Conservation (phyloP, 352 stramenopile genomes). For the Phytophthora tentaculata region DNA sequence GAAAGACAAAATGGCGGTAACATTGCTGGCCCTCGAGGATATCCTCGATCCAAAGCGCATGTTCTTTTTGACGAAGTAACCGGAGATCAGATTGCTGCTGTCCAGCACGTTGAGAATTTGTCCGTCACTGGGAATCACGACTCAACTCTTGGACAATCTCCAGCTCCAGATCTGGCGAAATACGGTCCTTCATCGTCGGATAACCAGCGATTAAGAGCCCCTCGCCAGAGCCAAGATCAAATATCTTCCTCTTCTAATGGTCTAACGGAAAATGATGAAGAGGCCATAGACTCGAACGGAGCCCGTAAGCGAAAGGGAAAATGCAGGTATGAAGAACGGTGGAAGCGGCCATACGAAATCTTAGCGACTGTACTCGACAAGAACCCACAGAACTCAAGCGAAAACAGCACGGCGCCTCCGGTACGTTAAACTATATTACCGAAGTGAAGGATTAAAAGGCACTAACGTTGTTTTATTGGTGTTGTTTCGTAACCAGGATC, state of each 20-base stretch:
- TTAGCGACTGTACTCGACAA: constrained; percentile 64
- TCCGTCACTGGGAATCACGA: background rate
- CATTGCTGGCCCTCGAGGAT: constrained; percentile 14
- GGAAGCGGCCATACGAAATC: constrained; percentile 85
- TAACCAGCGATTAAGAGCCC: constrained; percentile 3
- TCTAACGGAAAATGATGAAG: background rate
- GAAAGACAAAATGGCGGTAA: background rate
- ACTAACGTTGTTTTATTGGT: constrained; percentile 3
- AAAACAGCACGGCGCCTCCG: background rate
- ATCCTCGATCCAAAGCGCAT: constrained; percentile 37
- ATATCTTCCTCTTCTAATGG: background rate
- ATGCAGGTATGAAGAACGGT: constrained; percentile 59
- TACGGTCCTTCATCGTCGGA: constrained; percentile 54
- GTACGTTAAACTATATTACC: constrained; percentile 20
- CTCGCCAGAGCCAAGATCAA: background rate
- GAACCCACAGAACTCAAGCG: constrained; percentile 5
- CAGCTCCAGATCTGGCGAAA: constrained; percentile 49
- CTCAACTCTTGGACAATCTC: constrained; percentile 8
- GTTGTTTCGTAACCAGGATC: constrained; percentile 27
- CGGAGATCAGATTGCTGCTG: constrained; percentile 25
- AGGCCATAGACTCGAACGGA: background rate
- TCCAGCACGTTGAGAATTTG: constrained; percentile 10
- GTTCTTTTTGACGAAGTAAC: constrained; percentile 50
- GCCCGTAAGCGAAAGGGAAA: constrained; percentile 31
- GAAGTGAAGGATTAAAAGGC: background rate